These are phyloP conservation scores for Debaryomyces maramus DNA, from an alignment of 805 yeast genomes.

Conservation along the genomic window DNA sequence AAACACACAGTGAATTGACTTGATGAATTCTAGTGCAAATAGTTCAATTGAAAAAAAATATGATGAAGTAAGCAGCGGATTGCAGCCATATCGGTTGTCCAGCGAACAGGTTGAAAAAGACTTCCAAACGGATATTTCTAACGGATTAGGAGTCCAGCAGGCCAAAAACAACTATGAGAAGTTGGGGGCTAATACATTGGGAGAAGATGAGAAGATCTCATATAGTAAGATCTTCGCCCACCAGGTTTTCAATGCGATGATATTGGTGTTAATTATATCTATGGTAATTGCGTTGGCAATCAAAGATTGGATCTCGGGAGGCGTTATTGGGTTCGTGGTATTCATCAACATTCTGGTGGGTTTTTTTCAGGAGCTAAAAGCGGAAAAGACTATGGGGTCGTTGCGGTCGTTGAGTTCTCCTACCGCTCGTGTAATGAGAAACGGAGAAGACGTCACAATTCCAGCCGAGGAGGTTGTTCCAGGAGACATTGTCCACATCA, in stretches of 20 bases:
- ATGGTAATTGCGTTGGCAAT: constrained; percentile 40
- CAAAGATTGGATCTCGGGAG: constrained; percentile 42
- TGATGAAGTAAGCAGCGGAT: constrained; percentile 4
- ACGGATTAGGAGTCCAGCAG: constrained; percentile 44
- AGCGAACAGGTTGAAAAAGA: constrained; percentile 35
- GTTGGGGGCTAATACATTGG: constrained; percentile 29
- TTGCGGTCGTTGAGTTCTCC: constrained; percentile 47
- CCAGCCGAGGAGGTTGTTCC: constrained; percentile 47
- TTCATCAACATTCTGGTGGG: constrained; percentile 49
- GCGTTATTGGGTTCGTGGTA: constrained; percentile 48
- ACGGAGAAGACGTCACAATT: constrained; percentile 34
- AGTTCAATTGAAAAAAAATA: constrained; percentile 10
- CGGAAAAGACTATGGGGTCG: constrained; percentile 53
- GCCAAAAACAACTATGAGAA: constrained; percentile 12
- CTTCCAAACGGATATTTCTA: constrained; percentile 42
- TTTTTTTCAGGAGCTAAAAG: constrained; percentile 50
- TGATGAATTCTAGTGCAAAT: constrained; percentile 1
- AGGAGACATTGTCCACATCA: constrained; percentile 42
- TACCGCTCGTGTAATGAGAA: constrained; percentile 46
- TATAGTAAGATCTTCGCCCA: constrained; percentile 31
- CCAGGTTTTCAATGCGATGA: constrained; percentile 41
- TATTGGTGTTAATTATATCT: constrained; percentile 36
- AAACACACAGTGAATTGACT: not conserved
- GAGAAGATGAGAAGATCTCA: constrained; percentile 31
- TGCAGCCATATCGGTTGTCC: constrained; percentile 30